These are phyloP conservation scores for Trichoderma sp. DNA, from an alignment of 2,329 filamentous ascomycete species.

Conservation along the genomic window DNA sequence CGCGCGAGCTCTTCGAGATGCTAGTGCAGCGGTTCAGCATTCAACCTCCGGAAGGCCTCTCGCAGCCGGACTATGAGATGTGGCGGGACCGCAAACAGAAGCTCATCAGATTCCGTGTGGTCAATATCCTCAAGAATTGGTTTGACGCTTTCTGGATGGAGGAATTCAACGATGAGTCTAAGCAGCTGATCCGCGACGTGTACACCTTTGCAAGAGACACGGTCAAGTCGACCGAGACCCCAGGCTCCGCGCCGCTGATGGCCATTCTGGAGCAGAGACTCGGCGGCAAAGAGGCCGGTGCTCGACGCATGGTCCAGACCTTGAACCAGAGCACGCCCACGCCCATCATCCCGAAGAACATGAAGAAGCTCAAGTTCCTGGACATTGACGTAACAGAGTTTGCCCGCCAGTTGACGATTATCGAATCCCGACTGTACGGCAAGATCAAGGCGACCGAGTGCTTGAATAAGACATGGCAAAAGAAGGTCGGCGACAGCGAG, in stretches of 20 bases:
- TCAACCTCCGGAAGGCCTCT: constrained; percentile 84
- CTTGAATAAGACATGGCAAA: constrained; percentile 98
- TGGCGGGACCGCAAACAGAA: constrained; percentile 97
- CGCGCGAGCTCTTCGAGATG: constrained; percentile 88
- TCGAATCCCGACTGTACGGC: constrained; percentile 90
- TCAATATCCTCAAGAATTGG: constrained; percentile 98
- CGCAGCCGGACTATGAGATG: constrained; percentile 73
- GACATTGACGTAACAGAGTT: constrained; percentile 97
- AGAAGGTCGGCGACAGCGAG: constrained; percentile 82
- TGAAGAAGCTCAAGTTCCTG: constrained; percentile 98
- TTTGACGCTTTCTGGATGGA: constrained; percentile 99
- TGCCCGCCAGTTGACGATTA: constrained; percentile 95
- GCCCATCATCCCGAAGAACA: constrained; percentile 95
- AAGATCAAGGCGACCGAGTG: constrained; percentile 97
- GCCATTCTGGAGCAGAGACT: constrained; percentile 86
- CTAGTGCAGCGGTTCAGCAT: constrained; percentile 90
- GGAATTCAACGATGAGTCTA: constrained; percentile 80
- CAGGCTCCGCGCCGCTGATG: constrained; percentile 82
- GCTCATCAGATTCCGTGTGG: constrained; percentile 90
- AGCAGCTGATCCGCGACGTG: constrained; percentile 82
- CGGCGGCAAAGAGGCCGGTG: constrained; percentile 82
- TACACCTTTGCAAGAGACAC: constrained; percentile 90
- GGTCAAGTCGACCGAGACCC: constrained; percentile 90
- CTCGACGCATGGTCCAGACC: constrained; percentile 84
- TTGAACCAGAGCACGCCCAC: constrained; percentile 79